Evolutionary conservation across 163 green algal genomes (phyloP).

Genomic region (Volvox carteri): DNA sequence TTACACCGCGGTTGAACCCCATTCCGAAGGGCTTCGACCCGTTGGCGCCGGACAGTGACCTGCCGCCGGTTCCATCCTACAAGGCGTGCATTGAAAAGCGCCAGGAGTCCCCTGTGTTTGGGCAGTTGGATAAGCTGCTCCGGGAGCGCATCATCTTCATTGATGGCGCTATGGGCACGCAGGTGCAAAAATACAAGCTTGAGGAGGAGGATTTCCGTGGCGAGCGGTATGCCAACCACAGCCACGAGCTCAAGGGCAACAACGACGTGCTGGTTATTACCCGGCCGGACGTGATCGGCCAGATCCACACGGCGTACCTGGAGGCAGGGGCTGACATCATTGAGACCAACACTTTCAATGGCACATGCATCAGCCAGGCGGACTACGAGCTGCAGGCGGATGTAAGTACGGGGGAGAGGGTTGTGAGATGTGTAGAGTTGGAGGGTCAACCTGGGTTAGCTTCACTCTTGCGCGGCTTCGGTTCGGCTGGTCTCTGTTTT

Average conservation of each 20-base stretch:
- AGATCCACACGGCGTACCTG: slow-evolving; percentile 96
- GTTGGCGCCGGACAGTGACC: slow-evolving; percentile 65
- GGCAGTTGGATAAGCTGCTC: slow-evolving; percentile 64
- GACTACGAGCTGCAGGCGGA: slow-evolving; percentile 93
- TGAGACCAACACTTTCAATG: slow-evolving; percentile 99
- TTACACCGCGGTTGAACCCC: slow-evolving; percentile 72
- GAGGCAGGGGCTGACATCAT: slow-evolving; percentile 97
- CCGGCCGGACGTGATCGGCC: slow-evolving; percentile 93
- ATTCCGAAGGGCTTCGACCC: slow-evolving; percentile 69
- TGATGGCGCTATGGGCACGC: slow-evolving; percentile 98
- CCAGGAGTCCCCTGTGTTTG: slow-evolving; percentile 71
- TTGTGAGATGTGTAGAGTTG: neutral
- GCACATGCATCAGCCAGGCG: slow-evolving; percentile 94
- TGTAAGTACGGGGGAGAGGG: slow-evolving; percentile 4
- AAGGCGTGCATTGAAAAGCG: slow-evolving; percentile 63
- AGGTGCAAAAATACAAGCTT: slow-evolving; percentile 95
- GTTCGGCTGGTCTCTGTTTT: neutral
- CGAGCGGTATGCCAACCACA: slow-evolving; percentile 85
- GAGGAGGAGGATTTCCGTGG: slow-evolving; percentile 93
- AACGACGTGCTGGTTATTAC: slow-evolving; percentile 98
- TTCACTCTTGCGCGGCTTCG: neutral
- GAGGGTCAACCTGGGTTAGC: too few relatives aligned
- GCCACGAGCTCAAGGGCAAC: slow-evolving; percentile 97
- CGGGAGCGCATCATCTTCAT: slow-evolving; percentile 94
- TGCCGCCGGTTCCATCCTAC: slow-evolving; percentile 76